Evolutionary conservation across 2,329 filamentous ascomycete genomes (phyloP), one percentile per base, ranked within the genome.

Genomic region (Aspergillus puulaauensis): DNA sequence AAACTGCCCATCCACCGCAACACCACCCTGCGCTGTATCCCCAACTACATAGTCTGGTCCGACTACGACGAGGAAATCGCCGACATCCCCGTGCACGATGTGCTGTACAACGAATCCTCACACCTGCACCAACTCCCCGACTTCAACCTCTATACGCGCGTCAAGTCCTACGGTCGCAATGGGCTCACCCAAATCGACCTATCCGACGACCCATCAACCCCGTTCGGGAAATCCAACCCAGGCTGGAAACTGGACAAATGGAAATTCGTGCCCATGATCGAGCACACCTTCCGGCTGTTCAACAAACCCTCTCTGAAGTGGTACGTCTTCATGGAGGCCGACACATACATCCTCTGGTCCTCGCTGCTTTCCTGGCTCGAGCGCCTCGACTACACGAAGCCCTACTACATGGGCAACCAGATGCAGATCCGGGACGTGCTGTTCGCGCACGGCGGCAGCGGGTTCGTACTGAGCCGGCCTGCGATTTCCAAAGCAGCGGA

Each of bases 281-380:
- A 82, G 51, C 75, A 77, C 52, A 77, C 80, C 0, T 69, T 77
- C 5, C 1, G 15, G 12, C 15, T 15, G 4, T 48, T 48, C 31
- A 17, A 35, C 35, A 21, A 35, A 7, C 17, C 43, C 3, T 78
- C 79, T 45, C 27, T 31, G 9, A 80, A 79, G 51, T 86, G 83
- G 83, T 86, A 80, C 59, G 71, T 83, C 53, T 86, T 86, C 65
- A 75, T 83, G 21, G 83, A 85, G 61, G 77, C 80, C 0, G 83
- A 86, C 63, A 84, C 82, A 0, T 85, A 82, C 61, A 68, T 85
- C 15, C 68, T 83, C 21, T 82, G 82, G 74, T 70, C 75, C 39
- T 82, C 81, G 50, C 61, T 85, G 46, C 62, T 83, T 15, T 70
- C 75, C 24, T 86, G 81, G 81, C 70, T 86, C 24, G 71, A 70